A percentile compares a stretch with the other conserved stretches of the same genome.
phyloP scores from a whole-genome alignment of 179 eudicot genomes.

The Silene noctiflora region DNA sequence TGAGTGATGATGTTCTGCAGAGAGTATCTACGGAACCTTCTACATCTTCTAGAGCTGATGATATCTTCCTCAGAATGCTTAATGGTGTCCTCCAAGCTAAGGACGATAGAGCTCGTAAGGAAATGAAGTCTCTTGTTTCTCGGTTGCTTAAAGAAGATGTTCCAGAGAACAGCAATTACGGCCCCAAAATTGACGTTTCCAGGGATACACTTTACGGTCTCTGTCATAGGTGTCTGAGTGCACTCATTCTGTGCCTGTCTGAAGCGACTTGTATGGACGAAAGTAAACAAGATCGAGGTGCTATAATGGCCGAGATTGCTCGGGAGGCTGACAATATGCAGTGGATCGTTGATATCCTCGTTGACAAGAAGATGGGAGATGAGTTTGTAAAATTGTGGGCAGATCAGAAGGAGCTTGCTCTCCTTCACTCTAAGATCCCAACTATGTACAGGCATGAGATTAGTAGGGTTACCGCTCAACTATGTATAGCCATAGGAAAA shows the following conservation, averaged over 20 bases:
- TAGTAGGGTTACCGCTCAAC: constrained; percentile 79
- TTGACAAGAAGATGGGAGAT: constrained; percentile 67
- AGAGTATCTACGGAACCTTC: constrained; percentile 66
- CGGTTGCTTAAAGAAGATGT: constrained; percentile 66
- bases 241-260: constrained; percentile 77
- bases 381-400: constrained; percentile 91
- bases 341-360: constrained; percentile 77
- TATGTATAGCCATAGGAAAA: constrained; percentile 80
- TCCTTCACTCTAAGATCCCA: constrained; percentile 82
- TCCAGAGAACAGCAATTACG: constrained; percentile 23
- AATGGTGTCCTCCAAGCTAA: constrained; percentile 74
- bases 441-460: constrained; percentile 86
- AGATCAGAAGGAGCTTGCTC: constrained; percentile 76
- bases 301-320: constrained; percentile 73
- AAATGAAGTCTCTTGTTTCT: constrained; percentile 71
- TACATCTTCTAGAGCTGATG: constrained; percentile 56
- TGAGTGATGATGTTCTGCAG: constrained; percentile 53
- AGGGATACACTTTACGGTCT: constrained; percentile 64
- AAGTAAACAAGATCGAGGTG: constrained; percentile 55
- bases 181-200: constrained; percentile 54
- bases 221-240: constrained; percentile 77
- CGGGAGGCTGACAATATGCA: constrained; percentile 92
- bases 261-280: constrained; percentile 72
- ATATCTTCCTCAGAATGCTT: constrained; percentile 55
- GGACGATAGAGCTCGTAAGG: constrained; percentile 82